Evolutionary conservation across 441 rosid species (phyloP).

Genomic region (Syzygium syzygioides): DNA sequence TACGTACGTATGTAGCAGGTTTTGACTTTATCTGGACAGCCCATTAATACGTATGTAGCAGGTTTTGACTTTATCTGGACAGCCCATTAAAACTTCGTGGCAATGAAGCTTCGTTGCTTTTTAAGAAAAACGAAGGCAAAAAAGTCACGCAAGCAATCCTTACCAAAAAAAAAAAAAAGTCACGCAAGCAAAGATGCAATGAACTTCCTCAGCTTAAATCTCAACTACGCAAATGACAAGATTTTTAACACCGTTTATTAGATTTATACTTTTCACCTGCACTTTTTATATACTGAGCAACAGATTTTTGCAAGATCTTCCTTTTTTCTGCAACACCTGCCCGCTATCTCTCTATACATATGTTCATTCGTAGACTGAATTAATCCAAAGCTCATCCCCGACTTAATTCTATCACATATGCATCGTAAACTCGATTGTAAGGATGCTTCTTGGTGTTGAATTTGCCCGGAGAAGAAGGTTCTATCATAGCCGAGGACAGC

Average conservation of each 20-base stretch:
- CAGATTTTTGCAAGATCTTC: neutral
- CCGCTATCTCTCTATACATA: neutral
- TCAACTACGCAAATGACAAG: neutral
- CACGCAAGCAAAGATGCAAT: neutral
- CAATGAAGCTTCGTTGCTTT: neutral
- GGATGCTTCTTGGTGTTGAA: neutral
- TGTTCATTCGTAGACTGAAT: neutral
- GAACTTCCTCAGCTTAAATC: neutral
- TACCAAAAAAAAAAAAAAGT: too few species aligned
- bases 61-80: neutral
- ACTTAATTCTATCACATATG: neutral
- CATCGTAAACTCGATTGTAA: neutral
- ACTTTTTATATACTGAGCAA: neutral
- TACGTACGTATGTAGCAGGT: neutral
- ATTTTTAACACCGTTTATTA: neutral
- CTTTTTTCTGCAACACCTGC: neutral
- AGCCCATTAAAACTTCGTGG: neutral
- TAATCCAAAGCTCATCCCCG: neutral
- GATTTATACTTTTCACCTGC: neutral
- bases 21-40: neutral
- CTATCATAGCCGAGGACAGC: too few species aligned
- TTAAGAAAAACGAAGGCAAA: neutral
- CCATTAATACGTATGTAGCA: neutral
- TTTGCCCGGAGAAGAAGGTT: neutral
- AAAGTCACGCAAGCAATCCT: neutral